phyloP scores from a whole-genome alignment of 2,329 filamentous ascomycete genomes.

The Fusarium citri region DNA sequence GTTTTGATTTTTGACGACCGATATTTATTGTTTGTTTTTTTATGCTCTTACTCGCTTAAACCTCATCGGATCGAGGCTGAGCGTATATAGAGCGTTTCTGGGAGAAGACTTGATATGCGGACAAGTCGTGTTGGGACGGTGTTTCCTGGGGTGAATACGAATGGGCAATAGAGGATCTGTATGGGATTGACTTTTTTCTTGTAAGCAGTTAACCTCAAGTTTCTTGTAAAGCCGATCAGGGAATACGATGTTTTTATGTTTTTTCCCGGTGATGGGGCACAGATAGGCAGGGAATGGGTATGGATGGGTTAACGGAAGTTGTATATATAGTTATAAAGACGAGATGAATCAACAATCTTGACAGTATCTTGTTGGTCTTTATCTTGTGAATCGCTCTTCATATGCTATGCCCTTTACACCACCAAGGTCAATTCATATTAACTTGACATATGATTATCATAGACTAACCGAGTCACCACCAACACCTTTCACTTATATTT shows the following conservation, averaged over 20 bases:
- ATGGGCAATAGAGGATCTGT: slow-evolving; percentile 12
- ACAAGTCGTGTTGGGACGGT: background rate
- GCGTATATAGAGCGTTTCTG: background rate
- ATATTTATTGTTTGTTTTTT: slow-evolving; percentile 9
- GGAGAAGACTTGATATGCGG: background rate
- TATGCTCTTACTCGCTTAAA: slow-evolving; percentile 13
- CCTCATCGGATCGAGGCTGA: background rate
- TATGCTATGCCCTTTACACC: background rate
- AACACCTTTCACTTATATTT: background rate
- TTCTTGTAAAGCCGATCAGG: background rate
- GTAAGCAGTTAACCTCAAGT: slow-evolving; percentile 1
- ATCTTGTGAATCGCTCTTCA: background rate
- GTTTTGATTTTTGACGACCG: slow-evolving; percentile 21
- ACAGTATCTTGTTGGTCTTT: background rate
- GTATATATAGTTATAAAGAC: slow-evolving; percentile 21
- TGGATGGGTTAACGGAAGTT: background rate
- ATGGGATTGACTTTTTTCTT: slow-evolving; percentile 1
- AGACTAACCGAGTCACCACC: background rate
- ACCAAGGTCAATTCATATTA: background rate
- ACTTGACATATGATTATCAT: background rate
- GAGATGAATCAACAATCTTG: slow-evolving; percentile 4
- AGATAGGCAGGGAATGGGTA: background rate
- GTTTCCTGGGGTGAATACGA: slow-evolving; percentile 14
- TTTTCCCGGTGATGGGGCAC: slow-evolving; percentile 16
- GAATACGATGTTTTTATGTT: slow-evolving; percentile 16